Base-by-base conservation (phyloP, 2,329 filamentous ascomycete genomes). In the Cytospora piceicola region DNA sequence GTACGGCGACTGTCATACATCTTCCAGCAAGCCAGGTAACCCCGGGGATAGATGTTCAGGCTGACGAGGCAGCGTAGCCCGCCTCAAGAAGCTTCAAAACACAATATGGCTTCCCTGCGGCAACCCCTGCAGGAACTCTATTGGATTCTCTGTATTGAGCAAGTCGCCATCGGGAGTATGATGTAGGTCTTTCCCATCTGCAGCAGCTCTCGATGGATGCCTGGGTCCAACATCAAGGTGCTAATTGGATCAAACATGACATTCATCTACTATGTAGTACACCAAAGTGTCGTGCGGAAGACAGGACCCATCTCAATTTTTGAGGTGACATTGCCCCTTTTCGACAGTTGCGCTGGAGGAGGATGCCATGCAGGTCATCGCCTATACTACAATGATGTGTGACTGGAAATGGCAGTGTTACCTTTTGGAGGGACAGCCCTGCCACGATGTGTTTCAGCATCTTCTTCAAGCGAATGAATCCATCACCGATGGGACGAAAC, bases 391-490 rank as follows among this genome's bases (percentile, higher is more conserved):
- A 49, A 14, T 24, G 20, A 22, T 14, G 46, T 24, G n/a, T 49
- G 6, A 49, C 65, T 42, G 62, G 55, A 61, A 61, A 67, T 65
- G 58, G 58, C 58, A 67, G 62, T 58, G 65, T 58, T 56, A 24
- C 46, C 55, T 52, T 54, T 55, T 65, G 62, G 42, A 59, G 65
- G 55, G 57, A 58, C 29, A 58, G 65, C 65, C 61, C 65, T 67
- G 61, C 60, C 61, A 57, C 9, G 11, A 53, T 46, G 42, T 64
- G 65, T 67, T 67, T 67, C 65, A 67, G 61, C 42, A 22, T 34
- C 30, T 64, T 59, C 58, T 46, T 51, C 55, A 39, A 32, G 22
- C 22, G 29, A 22, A 39, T 11, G 24, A 3, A 39, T 29, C 29
- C 30, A n/a, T 54, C 53, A 7, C 46, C 29, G 27, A 46, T 27